Base-by-base conservation (phyloP, 1,139 yeast genomes). In the Saccharomyces hybrid region DNA sequence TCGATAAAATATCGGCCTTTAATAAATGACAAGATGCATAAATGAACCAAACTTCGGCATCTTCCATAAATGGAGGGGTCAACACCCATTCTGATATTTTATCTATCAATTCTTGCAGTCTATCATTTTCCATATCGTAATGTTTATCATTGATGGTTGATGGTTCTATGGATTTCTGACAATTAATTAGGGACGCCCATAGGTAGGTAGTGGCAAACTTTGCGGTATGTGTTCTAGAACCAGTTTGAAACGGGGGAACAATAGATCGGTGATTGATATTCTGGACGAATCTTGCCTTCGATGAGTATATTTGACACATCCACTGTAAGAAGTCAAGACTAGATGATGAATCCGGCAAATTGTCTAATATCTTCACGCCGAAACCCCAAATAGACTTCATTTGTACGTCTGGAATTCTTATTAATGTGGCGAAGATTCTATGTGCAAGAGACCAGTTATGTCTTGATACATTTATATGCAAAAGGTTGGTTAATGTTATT, bases 371-470 rank as follows among this genome's bases (percentile, higher is more conserved):
- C 51, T 75, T 77, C 3, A 81, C 69, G 0, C 86, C 88, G 1
- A 82, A 50, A 0, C 84, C 79, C 88, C 89, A 84, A 8, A 83
- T 66, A 1, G 77, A 70, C 56, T 82, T 70, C 2, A 83, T 64
- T 64, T 84, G 87, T 5, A 80, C 74, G 1, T 68, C 67, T 0
- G 79, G 79, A 1, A 79, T 64, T 52, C 84, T 65, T 1, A 82
- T 66, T 38, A 84, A 61, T 2, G 79, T 55, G 23, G 80, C 68
- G 60, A 81, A 81, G 14, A 80, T 69, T 54, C 75, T 75, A 61
- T 80, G 81, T 0, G 86, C 84, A 14, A 72, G 52, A 8, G 66
- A 62, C 88, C 88, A 84, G n/a, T 82, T 76, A 38, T 72, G 64
- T 27, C 75, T 67, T 46, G 78, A 64, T 5, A 84, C 65, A 53